Evolutionary conservation across 2,329 filamentous ascomycete genomes (phyloP), one percentile per base, ranked within the genome.

Genomic region (Pestalotiopsis sp.): DNA sequence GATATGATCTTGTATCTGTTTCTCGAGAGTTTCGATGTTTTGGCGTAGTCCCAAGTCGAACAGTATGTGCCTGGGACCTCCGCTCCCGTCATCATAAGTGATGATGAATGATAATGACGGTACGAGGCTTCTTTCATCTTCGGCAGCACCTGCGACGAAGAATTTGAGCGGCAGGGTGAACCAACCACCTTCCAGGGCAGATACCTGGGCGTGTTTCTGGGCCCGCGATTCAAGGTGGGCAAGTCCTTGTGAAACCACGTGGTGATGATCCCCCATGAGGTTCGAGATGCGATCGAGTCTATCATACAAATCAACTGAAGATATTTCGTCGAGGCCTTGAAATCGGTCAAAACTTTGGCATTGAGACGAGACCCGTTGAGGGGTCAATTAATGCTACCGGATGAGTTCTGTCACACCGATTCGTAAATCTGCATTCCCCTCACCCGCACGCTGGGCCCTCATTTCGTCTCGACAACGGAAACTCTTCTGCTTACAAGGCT

Each of bases 221-320:
- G 6, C 20, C 17, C 45, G n/a, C 14, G 45, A 23, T 23, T 52
- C 45, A 52, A 52, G 45, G 17, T 52, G n/a, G 14, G 45, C 45
- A 23, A 52, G 17, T n/a, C 14, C 45, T n/a, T 9, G 6, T 20
- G 45, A 52, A 3, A n/a, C 45, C 17, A n/a, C n/a, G 3, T 17
- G 7, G 7, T 52, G 45, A 52, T 52, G 20, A n/a, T 52, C 45
- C 14, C n/a, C 5, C 45, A 52, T 52, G n/a, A 0, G 13, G 4
- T 49, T 5, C 13, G 1, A n/a, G 13, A 6, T 7, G 41, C 14
- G 7, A n/a, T n/a, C 1, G 2, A 14, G 14, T 14, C n/a, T 49
- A 3, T n/a, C 1, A 7, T n/a, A 9, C 0, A 2, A 9, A 36
- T 2, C 9, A 2, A 2, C 9, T 9, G 0, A 36, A 7, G 6